Evolutionary conservation across 1,139 yeast genomes (phyloP).

Genomic region (Debaryomyces sp.): DNA sequence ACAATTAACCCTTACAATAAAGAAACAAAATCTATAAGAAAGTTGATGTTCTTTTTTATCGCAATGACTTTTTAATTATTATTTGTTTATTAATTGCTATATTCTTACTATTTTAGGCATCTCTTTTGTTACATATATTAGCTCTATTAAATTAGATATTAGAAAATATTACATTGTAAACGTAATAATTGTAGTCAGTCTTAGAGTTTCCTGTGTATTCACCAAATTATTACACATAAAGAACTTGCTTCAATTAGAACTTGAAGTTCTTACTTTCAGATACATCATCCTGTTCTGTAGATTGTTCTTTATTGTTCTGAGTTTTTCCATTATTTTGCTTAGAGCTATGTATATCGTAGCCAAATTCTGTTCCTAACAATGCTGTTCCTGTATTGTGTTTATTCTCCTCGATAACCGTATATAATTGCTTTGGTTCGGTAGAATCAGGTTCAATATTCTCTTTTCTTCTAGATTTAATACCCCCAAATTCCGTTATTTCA

Average conservation of each 20-base stretch:
- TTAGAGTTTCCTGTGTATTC: background rate
- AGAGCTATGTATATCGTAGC: constrained; percentile 20
- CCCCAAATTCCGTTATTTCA: constrained; percentile 20
- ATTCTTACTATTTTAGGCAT: constrained; percentile 5
- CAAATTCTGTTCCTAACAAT: constrained; percentile 19
- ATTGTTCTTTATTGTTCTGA: constrained; percentile 2
- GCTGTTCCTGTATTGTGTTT: constrained; percentile 17
- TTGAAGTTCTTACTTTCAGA: constrained; percentile 12
- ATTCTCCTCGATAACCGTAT: constrained; percentile 34
- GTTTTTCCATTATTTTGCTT: constrained; percentile 7
- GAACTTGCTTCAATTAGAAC: constrained; percentile 9
- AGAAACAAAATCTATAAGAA: constrained; percentile 1
- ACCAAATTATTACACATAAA: background rate
- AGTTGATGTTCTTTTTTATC: constrained; percentile 4
- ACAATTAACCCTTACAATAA: constrained; percentile 1
- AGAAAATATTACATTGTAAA: constrained; percentile 3
- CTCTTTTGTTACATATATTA: constrained; percentile 6
- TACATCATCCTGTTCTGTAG: background rate
- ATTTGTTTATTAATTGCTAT: constrained; percentile 6
- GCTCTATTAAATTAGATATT: constrained; percentile 7
- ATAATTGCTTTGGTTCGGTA: constrained; percentile 21
- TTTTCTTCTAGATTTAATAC: constrained; percentile 3
- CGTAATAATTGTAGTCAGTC: background rate
- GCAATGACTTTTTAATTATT: constrained; percentile 1
- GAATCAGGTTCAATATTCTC: constrained; percentile 7